Base-by-base conservation (phyloP, 1,139 yeast genomes). In the Scheffersomyces illinoinensis region DNA sequence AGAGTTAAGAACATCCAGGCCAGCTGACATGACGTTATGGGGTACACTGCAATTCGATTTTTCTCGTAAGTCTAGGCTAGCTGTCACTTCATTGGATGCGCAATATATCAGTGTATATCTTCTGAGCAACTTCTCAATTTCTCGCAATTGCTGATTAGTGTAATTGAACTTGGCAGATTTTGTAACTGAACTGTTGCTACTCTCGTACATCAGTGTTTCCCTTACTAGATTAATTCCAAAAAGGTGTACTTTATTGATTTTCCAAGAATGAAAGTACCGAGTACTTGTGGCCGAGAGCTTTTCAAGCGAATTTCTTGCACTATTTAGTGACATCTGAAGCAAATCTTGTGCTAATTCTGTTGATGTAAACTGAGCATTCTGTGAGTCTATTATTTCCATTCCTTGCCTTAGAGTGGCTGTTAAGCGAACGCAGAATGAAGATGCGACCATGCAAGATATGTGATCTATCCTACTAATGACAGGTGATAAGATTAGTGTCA, bases 221-320 rank as follows among this genome's bases (percentile, higher is more conserved):
- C 55, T 55, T 5, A 59, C 51, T 6, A 61, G 53, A 2, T 59
- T 57, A 49, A 64, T 58, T 2, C 65, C 64, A 54, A 54, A 61
- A 49, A 63, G 57, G 50, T 58, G 58, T 4, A 63, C 59, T 47
- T 65, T 64, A 20, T 64, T 60, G 14, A 58, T 54, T 23, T 61
- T 63, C 73, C 73, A 70, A 1, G 71, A 66, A 46, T 62, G 60
- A 52, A 64, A 64, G 56, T 66, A 69, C 50, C 71, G 58, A 33
- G 61, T 59, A 17, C 69, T 61, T 46, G 54, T 53, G 39, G 53
- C 57, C 21, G 54, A 54, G 23, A 55, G 57, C 47, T 52, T 24
- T 20, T 26, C n/a, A 21, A 61, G 51, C 3, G 52, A 43, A 43
- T 58, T 59, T 47, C 54, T 55, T 18, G 61, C 50, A 26, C 61